Percentiles rank a stretch among this genome's conserved stretches.
phyloP scores from a whole-genome alignment of 805 yeast genomes.

The Tetrapisispora fleetii region DNA sequence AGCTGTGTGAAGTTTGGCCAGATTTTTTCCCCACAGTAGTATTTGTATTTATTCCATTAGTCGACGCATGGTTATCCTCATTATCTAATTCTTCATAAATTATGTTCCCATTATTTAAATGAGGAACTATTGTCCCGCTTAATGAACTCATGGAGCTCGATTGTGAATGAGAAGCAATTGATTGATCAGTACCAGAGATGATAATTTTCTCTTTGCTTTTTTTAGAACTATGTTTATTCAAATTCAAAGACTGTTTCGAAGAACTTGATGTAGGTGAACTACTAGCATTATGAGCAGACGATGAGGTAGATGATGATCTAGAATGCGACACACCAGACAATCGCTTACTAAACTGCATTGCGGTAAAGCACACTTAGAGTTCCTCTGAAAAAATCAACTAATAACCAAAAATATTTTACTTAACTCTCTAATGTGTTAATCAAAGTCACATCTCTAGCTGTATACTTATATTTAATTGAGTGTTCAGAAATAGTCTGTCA shows the following conservation, averaged over 20 bases:
- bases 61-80: too few species aligned
- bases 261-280: background rate
- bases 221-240: background rate
- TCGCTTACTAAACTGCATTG: slow-evolving; percentile 22
- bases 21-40: background rate
- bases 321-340: slow-evolving; percentile 18
- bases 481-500: too few species aligned
- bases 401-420: too few species aligned
- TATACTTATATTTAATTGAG: too few species aligned
- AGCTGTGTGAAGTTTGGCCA: slow-evolving; percentile 15
- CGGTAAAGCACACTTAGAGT: background rate
- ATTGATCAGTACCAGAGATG: background rate
- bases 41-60: background rate
- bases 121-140: background rate
- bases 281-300: slow-evolving; percentile 6
- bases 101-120: background rate
- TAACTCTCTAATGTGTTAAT: too few species aligned
- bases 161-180: background rate
- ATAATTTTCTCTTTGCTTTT: background rate
- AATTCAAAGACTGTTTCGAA: background rate
- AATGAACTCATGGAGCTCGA: background rate
- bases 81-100: slow-evolving; percentile 1
- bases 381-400: background rate
- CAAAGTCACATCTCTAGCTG: too few species aligned
- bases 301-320: slow-evolving; percentile 21